Percentiles rank a stretch among this genome's conserved stretches.
Conservation (phyloP, 176 grass and related monocot genomes). For the Carex scoparia region DNA sequence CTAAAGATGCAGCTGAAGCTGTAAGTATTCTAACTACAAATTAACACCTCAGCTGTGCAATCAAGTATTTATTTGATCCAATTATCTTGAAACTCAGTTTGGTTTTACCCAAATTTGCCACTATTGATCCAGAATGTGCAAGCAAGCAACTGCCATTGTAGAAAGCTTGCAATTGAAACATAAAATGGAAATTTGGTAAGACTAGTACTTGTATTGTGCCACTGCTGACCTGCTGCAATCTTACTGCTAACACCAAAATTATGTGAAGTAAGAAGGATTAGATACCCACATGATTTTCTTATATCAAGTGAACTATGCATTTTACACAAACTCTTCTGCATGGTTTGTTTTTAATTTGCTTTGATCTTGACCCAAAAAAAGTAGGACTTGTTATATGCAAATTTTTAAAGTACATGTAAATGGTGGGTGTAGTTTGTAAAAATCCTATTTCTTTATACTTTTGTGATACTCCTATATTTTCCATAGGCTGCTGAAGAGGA, state of each 20-base stretch:
- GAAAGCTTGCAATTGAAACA: neutral
- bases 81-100: neutral
- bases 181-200: neutral
- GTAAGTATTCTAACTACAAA: conserved; percentile 34
- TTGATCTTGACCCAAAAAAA: neutral
- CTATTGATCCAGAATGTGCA: neutral
- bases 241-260: neutral
- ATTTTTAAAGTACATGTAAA: neutral
- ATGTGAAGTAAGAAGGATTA: neutral
- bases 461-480: conserved; percentile 17
- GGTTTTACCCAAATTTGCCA: neutral
- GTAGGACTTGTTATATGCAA: neutral
- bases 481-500: conserved; percentile 75
- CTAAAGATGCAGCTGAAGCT: conserved; percentile 73
- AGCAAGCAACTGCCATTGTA: neutral
- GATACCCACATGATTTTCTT: neutral
- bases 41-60: neutral
- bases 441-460: neutral
- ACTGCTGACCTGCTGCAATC: neutral
- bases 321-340: neutral
- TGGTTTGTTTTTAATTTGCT: neutral
- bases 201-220: neutral
- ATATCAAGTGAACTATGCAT: neutral
- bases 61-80: neutral
- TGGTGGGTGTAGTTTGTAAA: neutral